phyloP scores from a whole-genome alignment of 805 yeast genomes.

The Candida nitratophila region DNA sequence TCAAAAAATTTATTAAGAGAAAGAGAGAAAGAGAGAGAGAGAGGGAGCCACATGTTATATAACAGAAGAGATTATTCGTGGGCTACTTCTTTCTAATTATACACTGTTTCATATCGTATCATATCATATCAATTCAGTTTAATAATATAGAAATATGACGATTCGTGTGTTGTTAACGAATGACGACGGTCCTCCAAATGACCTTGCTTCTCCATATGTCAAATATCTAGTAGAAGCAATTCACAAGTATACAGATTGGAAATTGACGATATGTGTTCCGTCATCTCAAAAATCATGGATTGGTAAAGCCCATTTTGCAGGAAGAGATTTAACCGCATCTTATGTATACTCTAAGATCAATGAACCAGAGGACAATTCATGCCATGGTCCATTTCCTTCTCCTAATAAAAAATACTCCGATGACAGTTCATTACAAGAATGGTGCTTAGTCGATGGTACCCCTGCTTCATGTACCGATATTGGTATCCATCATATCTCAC shows the following conservation, averaged over 20 bases:
- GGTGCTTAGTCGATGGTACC: constrained; percentile 86
- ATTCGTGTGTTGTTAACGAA: constrained; percentile 49
- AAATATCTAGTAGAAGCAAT: constrained; percentile 74
- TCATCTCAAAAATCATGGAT: constrained; percentile 90
- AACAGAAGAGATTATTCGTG: too few species aligned
- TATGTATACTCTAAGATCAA: constrained; percentile 55
- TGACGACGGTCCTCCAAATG: constrained; percentile 94
- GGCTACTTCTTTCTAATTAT: too few species aligned
- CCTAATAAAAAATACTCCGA: constrained; percentile 35
- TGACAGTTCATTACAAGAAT: constrained; percentile 52
- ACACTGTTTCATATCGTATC: too few species aligned
- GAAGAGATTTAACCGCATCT: constrained; percentile 50
- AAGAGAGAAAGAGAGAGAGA: neutral
- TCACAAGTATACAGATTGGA: constrained; percentile 66
- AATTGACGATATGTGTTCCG: constrained; percentile 78
- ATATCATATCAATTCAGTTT: too few species aligned
- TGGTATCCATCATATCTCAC: constrained; percentile 67
- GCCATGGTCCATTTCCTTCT: constrained; percentile 58
- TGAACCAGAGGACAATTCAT: constrained; percentile 41
- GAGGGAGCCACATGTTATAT: neutral
- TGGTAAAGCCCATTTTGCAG: constrained; percentile 94
- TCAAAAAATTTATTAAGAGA: neutral
- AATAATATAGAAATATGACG: too few species aligned
- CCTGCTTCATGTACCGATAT: constrained; percentile 95
- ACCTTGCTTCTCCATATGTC: constrained; percentile 74